Evolutionary conservation across 208 protist species (phyloP).

Genomic region (Leishmania aethiopica): DNA sequence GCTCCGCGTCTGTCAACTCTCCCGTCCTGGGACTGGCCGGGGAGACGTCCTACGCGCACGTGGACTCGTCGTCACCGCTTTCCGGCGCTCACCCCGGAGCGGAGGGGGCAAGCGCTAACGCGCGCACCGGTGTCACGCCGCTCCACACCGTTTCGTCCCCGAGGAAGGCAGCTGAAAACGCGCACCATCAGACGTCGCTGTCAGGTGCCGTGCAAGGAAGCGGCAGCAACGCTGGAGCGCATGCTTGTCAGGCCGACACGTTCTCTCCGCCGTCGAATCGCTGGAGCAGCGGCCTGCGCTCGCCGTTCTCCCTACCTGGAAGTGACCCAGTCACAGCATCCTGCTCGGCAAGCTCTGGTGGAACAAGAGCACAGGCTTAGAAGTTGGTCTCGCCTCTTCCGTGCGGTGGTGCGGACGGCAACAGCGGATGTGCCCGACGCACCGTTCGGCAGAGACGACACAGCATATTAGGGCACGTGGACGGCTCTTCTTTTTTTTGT

Average conservation of each 20-base stretch:
- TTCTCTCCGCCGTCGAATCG: not conserved
- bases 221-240: not conserved
- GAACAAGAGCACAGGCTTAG: not conserved
- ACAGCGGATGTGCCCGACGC: not conserved
- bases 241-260: not conserved
- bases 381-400: not conserved
- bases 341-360: not conserved
- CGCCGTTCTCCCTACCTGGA: not conserved
- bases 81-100: not conserved
- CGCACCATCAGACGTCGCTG: not conserved
- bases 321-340: slow-evolving; percentile 11
- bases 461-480: not conserved
- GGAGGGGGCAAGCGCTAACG: not conserved
- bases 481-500: not conserved
- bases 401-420: not conserved
- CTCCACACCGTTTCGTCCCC: not conserved
- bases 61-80: not conserved
- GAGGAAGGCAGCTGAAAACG: not conserved
- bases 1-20: not conserved
- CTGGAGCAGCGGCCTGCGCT: slow-evolving; percentile 5
- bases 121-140: not conserved
- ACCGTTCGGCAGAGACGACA: not conserved
- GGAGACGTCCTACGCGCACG: not conserved
- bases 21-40: not conserved
- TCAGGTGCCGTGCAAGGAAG: not conserved